Conservation (phyloP, 495 filamentous ascomycete species). For the Opeltia flavorubescens region DNA sequence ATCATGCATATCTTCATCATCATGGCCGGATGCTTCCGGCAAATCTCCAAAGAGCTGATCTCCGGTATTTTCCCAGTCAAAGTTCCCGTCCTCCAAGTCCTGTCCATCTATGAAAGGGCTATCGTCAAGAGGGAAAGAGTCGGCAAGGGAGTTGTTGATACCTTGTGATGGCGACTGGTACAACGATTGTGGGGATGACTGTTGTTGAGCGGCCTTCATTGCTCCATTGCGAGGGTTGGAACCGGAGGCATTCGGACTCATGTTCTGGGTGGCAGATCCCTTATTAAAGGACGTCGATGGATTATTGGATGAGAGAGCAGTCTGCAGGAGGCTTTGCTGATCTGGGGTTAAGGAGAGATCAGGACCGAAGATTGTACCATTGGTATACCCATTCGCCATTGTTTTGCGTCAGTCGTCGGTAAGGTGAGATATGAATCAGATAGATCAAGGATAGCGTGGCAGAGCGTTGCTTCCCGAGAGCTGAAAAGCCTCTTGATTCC, state of each 20-base stretch:
- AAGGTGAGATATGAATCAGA: too few species aligned
- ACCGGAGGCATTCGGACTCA: neutral
- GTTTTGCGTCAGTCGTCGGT: conserved; percentile 21
- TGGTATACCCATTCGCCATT: conserved; percentile 24
- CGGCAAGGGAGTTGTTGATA: conserved; percentile 28
- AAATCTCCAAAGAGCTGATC: conserved; percentile 65
- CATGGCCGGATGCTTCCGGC: conserved; percentile 40
- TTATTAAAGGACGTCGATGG: conserved; percentile 7
- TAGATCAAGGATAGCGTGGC: too few species aligned
- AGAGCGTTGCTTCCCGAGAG: too few species aligned
- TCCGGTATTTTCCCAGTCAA: conserved; percentile 47
- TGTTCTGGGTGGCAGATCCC: neutral
- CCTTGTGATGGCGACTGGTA: conserved; percentile 39
- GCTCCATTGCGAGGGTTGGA: neutral
- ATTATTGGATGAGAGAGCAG: conserved; percentile 60
- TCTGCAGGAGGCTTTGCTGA: conserved; percentile 78
- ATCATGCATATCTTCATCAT: conserved; percentile 47
- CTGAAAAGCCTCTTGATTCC: too few species aligned
- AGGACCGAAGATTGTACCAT: conserved; percentile 12
- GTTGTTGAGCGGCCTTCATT: neutral
- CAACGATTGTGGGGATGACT: conserved; percentile 4
- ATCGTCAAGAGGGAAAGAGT: conserved; percentile 42
- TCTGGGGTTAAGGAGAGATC: conserved; percentile 61
- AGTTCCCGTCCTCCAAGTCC: conserved; percentile 52
- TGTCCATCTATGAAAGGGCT: conserved; percentile 70